Percentiles rank a stretch among this genome's conserved stretches.
These are phyloP conservation scores for Lachnellula arida DNA, from an alignment of 2,329 filamentous ascomycete genomes.

Conservation along the genomic window DNA sequence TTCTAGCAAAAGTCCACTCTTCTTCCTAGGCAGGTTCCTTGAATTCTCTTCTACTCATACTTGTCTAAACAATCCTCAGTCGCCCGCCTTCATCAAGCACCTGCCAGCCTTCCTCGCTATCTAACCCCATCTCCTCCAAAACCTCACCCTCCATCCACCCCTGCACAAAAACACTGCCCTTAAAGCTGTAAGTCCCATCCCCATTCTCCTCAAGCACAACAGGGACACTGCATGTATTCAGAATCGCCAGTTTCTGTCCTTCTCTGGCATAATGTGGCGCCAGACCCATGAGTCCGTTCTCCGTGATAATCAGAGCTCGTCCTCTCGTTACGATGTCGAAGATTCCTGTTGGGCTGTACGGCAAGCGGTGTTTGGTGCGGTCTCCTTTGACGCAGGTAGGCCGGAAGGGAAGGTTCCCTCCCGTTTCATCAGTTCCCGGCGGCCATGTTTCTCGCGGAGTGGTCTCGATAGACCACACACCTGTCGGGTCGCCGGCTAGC, in stretches of 20 bases:
- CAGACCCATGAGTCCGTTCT: constrained; percentile 7
- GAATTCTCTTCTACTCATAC: too few relatives aligned
- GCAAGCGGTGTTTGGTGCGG: background rate
- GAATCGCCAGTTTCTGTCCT: constrained; percentile 5
- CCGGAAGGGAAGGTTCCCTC: background rate
- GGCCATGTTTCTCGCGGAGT: background rate
- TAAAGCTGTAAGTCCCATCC: constrained; percentile 3
- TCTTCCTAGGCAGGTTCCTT: too few relatives aligned
- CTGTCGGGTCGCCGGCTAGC: constrained; percentile 2
- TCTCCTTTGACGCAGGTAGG: background rate
- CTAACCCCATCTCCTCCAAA: background rate
- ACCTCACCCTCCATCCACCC: constrained; percentile 12
- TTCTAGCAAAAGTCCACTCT: too few relatives aligned
- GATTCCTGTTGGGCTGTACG: background rate
- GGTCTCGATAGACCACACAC: background rate
- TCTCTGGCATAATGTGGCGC: constrained; percentile 3
- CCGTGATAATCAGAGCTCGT: constrained; percentile 7
- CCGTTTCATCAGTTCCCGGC: background rate
- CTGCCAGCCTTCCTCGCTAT: constrained; percentile 10
- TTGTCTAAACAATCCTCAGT: constrained; percentile 1
- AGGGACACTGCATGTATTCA: constrained; percentile 8
- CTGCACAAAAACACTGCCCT: constrained; percentile 8
- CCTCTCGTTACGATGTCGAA: constrained; percentile 2
- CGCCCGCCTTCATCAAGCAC: constrained; percentile 4
- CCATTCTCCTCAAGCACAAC: constrained; percentile 4